Conservation (phyloP, 2,329 filamentous ascomycete species). For the Arthrobotrys megalospora region DNA sequence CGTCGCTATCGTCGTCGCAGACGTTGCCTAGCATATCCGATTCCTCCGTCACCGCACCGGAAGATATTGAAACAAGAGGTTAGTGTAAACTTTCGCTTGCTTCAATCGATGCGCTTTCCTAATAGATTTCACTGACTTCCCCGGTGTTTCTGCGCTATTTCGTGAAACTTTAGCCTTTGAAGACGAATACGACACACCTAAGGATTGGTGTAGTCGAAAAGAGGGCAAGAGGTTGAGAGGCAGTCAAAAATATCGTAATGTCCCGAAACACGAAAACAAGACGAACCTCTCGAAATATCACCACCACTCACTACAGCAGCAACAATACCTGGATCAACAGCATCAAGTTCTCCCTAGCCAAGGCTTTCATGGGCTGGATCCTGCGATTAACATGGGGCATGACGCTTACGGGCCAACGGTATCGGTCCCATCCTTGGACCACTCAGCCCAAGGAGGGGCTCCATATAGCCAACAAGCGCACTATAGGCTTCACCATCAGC, state of each 20-base stretch:
- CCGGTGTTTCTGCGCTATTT: neutral
- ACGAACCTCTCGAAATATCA: constrained; percentile 52
- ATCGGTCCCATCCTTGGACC: neutral
- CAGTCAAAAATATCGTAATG: constrained; percentile 51
- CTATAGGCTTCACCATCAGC: constrained; percentile 1
- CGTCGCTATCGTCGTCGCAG: constrained; percentile 38
- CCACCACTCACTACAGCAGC: constrained; percentile 27
- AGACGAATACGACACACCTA: neutral
- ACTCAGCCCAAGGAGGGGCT: constrained; percentile 1
- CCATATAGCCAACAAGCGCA: neutral
- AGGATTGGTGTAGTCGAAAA: constrained; percentile 5
- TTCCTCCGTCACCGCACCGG: constrained; percentile 29
- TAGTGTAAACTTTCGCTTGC: constrained; percentile 18
- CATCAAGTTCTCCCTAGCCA: neutral
- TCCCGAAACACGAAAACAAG: constrained; percentile 57
- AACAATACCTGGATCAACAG: neutral
- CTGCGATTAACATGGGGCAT: constrained; percentile 39
- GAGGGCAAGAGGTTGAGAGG: constrained; percentile 10
- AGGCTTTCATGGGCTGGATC: constrained; percentile 10
- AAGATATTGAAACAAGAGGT: constrained; percentile 42
- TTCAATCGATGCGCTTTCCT: neutral
- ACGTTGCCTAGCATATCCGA: constrained; percentile 58
- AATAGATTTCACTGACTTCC: constrained; percentile 17
- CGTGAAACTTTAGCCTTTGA: constrained; percentile 22
- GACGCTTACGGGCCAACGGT: constrained; percentile 20